Conservation (phyloP, 495 filamentous ascomycete species). For the Lineolata rhizophorae region DNA sequence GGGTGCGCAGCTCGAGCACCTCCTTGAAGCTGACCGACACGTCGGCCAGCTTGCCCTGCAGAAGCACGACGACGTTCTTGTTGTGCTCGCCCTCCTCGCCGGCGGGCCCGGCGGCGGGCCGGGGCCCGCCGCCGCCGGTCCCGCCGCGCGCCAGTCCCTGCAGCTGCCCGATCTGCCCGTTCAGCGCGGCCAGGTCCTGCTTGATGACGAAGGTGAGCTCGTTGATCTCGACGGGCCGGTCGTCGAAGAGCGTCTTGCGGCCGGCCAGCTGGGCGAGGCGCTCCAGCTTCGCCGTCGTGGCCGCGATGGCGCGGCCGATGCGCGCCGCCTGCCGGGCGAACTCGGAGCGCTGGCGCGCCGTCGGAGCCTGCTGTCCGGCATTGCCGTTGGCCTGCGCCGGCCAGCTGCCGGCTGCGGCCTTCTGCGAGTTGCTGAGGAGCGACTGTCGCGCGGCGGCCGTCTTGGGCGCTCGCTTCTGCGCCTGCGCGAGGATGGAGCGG, state of each 20-base stretch:
- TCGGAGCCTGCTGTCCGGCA: too few species aligned
- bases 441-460: slow-evolving; percentile 55
- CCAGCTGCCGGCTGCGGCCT: slow-evolving; percentile 42
- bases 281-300: slow-evolving; percentile 83
- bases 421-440: slow-evolving; percentile 56
- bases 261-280: slow-evolving; percentile 83
- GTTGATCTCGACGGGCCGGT: slow-evolving; percentile 87
- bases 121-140: slow-evolving; percentile 25
- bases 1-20: slow-evolving; percentile 86
- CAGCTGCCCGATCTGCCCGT: slow-evolving; percentile 62
- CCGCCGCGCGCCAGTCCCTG: slow-evolving; percentile 44
- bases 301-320: slow-evolving; percentile 70
- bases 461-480: slow-evolving; percentile 50
- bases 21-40: slow-evolving; percentile 93
- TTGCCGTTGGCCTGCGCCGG: too few species aligned
- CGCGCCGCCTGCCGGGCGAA: slow-evolving; percentile 79
- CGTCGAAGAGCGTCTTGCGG: slow-evolving; percentile 91
- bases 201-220: slow-evolving; percentile 94
- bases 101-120: neutral
- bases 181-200: slow-evolving; percentile 80
- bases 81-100: slow-evolving; percentile 92
- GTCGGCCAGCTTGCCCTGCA: slow-evolving; percentile 88
- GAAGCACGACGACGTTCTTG: slow-evolving; percentile 83
- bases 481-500: slow-evolving; percentile 64
- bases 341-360: slow-evolving; percentile 35